These are phyloP conservation scores for Cyberlindnera petersonii DNA, from an alignment of 805 yeast genomes.

Conservation along the genomic window DNA sequence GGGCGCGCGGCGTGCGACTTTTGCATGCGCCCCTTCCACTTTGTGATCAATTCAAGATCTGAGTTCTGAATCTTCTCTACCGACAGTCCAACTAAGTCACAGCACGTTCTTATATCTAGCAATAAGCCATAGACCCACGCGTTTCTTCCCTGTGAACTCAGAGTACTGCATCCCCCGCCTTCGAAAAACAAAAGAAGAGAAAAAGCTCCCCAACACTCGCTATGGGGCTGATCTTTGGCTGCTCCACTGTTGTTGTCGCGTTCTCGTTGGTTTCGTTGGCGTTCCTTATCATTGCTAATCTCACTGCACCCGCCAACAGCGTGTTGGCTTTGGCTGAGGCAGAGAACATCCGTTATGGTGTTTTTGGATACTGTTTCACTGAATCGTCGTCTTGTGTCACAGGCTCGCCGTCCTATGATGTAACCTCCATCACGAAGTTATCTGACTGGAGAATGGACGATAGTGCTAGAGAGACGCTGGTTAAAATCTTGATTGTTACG, in stretches of 20 bases:
- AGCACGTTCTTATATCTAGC: no score
- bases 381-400: conserved; percentile 37
- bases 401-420: conserved; percentile 38
- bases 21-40: conserved; percentile 2
- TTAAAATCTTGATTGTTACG: conserved; percentile 51
- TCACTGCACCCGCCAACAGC: conserved; percentile 56
- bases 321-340: conserved; percentile 48
- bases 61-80: no score
- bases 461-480: conserved; percentile 46
- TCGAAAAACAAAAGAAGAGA: no score
- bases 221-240: conserved; percentile 35
- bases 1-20: no score
- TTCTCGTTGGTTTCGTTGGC: conserved; percentile 54
- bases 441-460: conserved; percentile 47
- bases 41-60: conserved; percentile 5
- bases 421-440: conserved; percentile 30
- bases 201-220: neutral
- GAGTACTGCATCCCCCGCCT: no score
- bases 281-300: conserved; percentile 54
- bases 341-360: conserved; percentile 49
- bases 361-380: conserved; percentile 58
- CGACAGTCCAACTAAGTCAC: no score
- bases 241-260: conserved; percentile 39
- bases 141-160: no score
- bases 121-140: no score